A percentile compares a stretch with the other conserved stretches of the same genome.
Evolutionary conservation across 257 asterid species (phyloP).

Genomic region (Fraxinus anomala): DNA sequence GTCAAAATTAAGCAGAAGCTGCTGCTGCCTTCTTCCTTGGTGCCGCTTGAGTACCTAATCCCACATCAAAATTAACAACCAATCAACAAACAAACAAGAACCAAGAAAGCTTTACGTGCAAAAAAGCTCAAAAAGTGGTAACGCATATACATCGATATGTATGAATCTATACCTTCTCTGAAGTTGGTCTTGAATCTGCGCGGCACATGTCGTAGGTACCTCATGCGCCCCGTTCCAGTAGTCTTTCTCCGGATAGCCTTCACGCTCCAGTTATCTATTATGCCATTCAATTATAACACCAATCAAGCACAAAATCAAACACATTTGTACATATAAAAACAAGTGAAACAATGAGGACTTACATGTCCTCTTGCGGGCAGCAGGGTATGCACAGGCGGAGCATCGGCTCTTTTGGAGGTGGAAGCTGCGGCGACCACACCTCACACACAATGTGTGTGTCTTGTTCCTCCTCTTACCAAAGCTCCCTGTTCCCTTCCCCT

Average conservation of each 20-base stretch:
- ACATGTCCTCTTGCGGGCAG: slow-evolving; percentile 68
- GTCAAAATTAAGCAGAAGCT: slow-evolving; percentile 47
- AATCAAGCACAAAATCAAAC: background rate
- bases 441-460: slow-evolving; percentile 66
- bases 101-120: background rate
- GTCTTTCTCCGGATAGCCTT: slow-evolving; percentile 89
- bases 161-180: slow-evolving; percentile 61
- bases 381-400: slow-evolving; percentile 68
- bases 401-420: slow-evolving; percentile 75
- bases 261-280: slow-evolving; percentile 17
- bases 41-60: slow-evolving; percentile 67
- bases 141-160: no score
- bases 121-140: background rate
- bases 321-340: background rate
- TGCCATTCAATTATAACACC: background rate
- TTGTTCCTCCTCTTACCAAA: slow-evolving; percentile 72
- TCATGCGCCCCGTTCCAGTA: slow-evolving; percentile 85
- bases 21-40: slow-evolving; percentile 73
- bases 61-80: background rate
- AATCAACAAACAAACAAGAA: slow-evolving; percentile 6
- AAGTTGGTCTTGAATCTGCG: slow-evolving; percentile 78
- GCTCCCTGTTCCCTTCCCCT: slow-evolving; percentile 73
- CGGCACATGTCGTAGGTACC: slow-evolving; percentile 73
- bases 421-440: slow-evolving; percentile 66
- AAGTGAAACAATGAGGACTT: background rate